Base-by-base conservation (phyloP, 1,284 basidiomycete genomes). In the Apiotrichum gamsii region DNA sequence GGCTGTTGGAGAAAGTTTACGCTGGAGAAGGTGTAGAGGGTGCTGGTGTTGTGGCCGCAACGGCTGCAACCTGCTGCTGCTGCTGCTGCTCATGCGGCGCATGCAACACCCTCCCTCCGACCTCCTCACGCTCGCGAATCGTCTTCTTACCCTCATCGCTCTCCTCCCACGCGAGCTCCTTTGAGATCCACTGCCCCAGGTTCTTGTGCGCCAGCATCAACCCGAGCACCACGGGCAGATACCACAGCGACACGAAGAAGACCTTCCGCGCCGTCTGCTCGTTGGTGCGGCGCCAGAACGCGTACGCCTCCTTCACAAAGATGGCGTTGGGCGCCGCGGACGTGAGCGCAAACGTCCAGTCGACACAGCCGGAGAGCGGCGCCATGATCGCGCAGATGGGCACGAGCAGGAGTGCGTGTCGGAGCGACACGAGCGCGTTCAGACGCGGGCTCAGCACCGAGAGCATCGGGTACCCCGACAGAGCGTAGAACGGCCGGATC, bases 161-260 rank as follows among this genome's bases (percentile, higher is more conserved):
- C 24, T 54, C 15, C 43, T 56, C 55, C 47, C 46, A 54, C 19
- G 45, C 35, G 15, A 47, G 24, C 47, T 58, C 54, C 28, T 54
- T 45, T 15, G 32, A 34, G 33, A 56, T 32, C 87, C 86, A 91
- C 51, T 83, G 80, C 56, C 83, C 76, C 1, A 85, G 83, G 61
- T 84, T 82, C 74, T 94, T 94, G 71, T 91, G 89, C 50, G 85
- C 77, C 88, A 99, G 93, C 82, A 94, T 93, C 51, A 98, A 75
- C 0, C 84, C 87, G 56, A 98, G 77, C 11, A 97, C 77, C 9
- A 85, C 85, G 0, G 95, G 94, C 47, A 98, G 70, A 72, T 94
- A 94, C 82, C 91, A 91, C 55, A 98, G 68, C 69, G 84, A 85
- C 52, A 88, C 81, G 66, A 87, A 85, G 65, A 88, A 96, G 21